Evolutionary conservation across 1,284 basidiomycete species (phyloP).

Genomic region (Cryptococcus jaspeensis): DNA sequence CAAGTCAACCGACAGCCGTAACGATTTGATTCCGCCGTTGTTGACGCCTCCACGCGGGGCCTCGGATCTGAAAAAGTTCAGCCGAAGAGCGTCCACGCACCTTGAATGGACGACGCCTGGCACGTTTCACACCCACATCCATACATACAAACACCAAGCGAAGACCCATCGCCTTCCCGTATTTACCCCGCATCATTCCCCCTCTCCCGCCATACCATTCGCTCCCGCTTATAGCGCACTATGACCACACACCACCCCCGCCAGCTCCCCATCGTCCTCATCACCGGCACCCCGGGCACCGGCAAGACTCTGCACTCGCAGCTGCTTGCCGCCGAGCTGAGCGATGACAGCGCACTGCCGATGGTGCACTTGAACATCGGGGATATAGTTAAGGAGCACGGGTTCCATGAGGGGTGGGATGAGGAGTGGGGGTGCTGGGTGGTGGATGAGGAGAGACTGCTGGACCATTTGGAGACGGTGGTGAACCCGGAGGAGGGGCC

Average conservation of each 20-base stretch:
- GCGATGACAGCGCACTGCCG: slow-evolving; percentile 60
- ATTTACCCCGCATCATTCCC: neutral
- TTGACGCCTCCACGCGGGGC: too few species aligned
- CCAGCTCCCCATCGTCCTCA: slow-evolving; percentile 73
- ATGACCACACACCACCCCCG: slow-evolving; percentile 53
- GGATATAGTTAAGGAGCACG: slow-evolving; percentile 80
- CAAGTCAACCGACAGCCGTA: too few species aligned
- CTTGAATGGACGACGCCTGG: too few species aligned
- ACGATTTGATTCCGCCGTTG: too few species aligned
- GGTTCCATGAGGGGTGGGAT: slow-evolving; percentile 80
- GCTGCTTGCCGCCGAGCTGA: slow-evolving; percentile 58
- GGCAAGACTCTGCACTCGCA: slow-evolving; percentile 89
- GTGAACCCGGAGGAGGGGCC: slow-evolving; percentile 46
- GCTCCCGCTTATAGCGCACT: neutral
- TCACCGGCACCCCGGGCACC: slow-evolving; percentile 74
- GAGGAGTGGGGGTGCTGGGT: slow-evolving; percentile 93
- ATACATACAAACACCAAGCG: too few species aligned
- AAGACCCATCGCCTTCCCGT: too few species aligned
- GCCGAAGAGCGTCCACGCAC: too few species aligned
- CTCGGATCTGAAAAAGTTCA: too few species aligned
- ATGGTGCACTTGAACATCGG: slow-evolving; percentile 85
- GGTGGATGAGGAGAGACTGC: slow-evolving; percentile 92
- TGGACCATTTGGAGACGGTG: slow-evolving; percentile 80
- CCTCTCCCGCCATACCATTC: neutral
- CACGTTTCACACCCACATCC: too few species aligned